phyloP scores from a whole-genome alignment of 257 asterid genomes.

The Prunella vulgaris region DNA sequence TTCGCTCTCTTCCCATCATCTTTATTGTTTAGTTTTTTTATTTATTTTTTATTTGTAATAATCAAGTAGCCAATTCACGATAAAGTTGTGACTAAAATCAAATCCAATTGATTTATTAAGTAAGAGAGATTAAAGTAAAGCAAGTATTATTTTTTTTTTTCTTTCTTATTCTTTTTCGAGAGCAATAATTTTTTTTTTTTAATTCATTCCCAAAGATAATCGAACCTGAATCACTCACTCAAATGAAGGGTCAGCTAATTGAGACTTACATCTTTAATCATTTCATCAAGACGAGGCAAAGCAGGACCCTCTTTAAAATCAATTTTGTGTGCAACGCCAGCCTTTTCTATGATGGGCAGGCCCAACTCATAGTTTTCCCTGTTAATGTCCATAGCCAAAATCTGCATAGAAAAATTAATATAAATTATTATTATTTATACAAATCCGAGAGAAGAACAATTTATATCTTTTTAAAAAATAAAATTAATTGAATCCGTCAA shows the following conservation, averaged over 20 bases:
- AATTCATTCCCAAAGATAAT: too few relatives aligned
- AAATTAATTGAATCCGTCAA: neutral
- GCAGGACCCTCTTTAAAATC: constrained; percentile 52
- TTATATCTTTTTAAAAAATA: too few relatives aligned
- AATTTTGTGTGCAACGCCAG: constrained; percentile 80
- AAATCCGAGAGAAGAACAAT: neutral
- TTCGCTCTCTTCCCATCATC: too few relatives aligned
- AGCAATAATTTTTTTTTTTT: too few relatives aligned
- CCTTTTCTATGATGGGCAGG: constrained; percentile 62
- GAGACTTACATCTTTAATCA: constrained; percentile 16
- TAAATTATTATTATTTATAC: too few relatives aligned
- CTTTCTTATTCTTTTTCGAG: too few relatives aligned
- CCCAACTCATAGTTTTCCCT: constrained; percentile 74
- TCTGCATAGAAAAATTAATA: constrained; percentile 39
- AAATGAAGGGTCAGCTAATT: too few relatives aligned
- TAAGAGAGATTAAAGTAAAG: neutral
- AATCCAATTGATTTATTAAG: neutral
- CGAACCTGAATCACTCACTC: too few relatives aligned
- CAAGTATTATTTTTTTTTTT: too few relatives aligned
- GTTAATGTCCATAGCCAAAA: constrained; percentile 89
- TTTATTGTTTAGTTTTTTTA: too few relatives aligned
- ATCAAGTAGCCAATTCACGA: neutral
- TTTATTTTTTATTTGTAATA: neutral
- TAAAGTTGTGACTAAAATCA: neutral
- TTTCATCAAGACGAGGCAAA: constrained; percentile 24